phyloP scores from a whole-genome alignment of 2,329 filamentous ascomycete genomes.

The Arachnopeziza araneosa region DNA sequence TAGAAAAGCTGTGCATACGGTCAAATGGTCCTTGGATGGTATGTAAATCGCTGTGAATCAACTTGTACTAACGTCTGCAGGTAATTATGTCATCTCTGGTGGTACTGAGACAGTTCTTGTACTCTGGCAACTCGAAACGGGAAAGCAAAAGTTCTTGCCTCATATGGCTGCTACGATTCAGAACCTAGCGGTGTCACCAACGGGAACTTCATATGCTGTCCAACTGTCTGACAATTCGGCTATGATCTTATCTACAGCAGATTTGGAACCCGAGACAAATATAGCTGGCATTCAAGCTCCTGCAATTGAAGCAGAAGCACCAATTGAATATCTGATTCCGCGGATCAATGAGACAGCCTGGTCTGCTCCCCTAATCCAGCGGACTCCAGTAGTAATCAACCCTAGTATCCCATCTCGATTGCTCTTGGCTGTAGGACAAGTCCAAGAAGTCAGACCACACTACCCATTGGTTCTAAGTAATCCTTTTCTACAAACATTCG shows the following conservation, averaged over 20 bases:
- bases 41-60: constrained; percentile 27
- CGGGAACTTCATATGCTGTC: constrained; percentile 75
- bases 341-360: constrained; percentile 36
- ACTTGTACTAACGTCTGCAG: constrained; percentile 39
- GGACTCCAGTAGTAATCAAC: constrained; percentile 55
- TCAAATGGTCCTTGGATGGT: constrained; percentile 94
- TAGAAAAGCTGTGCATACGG: constrained; percentile 69
- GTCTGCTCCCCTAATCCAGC: constrained; percentile 25
- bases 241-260: constrained; percentile 84
- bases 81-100: constrained; percentile 90
- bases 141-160: constrained; percentile 76
- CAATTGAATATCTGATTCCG: constrained; percentile 47
- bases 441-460: constrained; percentile 51
- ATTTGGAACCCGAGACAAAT: constrained; percentile 78
- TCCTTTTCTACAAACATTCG: constrained; percentile 76
- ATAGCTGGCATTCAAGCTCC: constrained; percentile 74
- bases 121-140: constrained; percentile 89
- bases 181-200: constrained; percentile 74
- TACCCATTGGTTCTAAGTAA: constrained; percentile 44
- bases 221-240: constrained; percentile 88
- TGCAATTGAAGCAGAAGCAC: constrained; percentile 43
- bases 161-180: constrained; percentile 83
- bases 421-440: constrained; percentile 61
- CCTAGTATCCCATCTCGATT: constrained; percentile 58
- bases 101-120: constrained; percentile 85